Base-by-base conservation (phyloP, 257 asterid genomes). In the Gentiana dahurica region DNA sequence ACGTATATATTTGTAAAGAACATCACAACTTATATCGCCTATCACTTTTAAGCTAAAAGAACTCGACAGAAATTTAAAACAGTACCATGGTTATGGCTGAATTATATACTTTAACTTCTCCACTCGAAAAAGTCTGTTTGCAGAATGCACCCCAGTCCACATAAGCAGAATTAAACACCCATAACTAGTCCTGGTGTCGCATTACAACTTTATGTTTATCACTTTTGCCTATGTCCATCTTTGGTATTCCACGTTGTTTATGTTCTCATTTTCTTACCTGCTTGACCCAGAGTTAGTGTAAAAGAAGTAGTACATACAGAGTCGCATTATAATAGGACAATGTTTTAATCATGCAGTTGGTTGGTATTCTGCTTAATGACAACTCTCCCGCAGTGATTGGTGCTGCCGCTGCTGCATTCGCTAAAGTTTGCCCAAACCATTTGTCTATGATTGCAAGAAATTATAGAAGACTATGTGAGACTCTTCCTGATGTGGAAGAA, bases 401-500 rank as follows among this genome's bases (percentile, higher is more conserved):
- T 72, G 95, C 95, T 65, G 98, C 98, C 62, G 95, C 98, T 43
- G 87, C 94, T 33, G 82, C 97, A 55, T 87, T 92, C 81, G 83
- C 94, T 75, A 79, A 87, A 51, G 70, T 83, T 73, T 92, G 97
- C 71, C 98, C 98, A 62, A 79, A 76, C 74, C 85, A 85, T 68
- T 77, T 88, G 51, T 69, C 82, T 63, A 67, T 92, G 73, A 81
- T 92, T 64, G 95, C 86, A 73, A 83, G 77, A 85, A 79, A 75
- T 65, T 92, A 79, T 73, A 83, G 69, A 84, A 81, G 73, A 61
- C 74, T 91, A 74, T 91, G 98, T 24, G 93, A 85, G 78, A 91
- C 77, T 68, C 98, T 91, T 70, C 95, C 93, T 46, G 98, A 92
- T 71, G 94, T 92, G 62, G 98, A 88, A 75, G 97, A 88, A 76